phyloP scores from a whole-genome alignment of 2,329 filamentous ascomycete species.

The Fusarium equiseti region DNA sequence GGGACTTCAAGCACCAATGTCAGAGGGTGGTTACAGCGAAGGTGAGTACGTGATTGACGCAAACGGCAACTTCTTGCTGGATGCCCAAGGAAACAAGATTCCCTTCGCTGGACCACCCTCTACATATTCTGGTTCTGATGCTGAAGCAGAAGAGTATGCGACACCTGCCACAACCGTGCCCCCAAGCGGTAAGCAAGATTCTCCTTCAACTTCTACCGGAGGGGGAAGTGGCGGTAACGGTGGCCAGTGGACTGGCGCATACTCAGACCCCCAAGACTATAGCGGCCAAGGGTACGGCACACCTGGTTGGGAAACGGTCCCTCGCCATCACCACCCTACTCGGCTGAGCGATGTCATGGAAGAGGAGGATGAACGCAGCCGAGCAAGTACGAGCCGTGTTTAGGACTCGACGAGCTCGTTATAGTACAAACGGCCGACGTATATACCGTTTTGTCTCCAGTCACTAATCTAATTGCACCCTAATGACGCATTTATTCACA shows the following conservation, averaged over 20 bases:
- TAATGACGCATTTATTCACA: slow-evolving; percentile 14
- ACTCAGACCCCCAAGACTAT: slow-evolving; percentile 69
- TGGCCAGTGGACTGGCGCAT: slow-evolving; percentile 58
- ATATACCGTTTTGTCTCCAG: slow-evolving; percentile 29
- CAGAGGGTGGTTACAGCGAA: slow-evolving; percentile 74
- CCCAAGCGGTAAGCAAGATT: slow-evolving; percentile 52
- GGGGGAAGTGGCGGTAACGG: slow-evolving; percentile 56
- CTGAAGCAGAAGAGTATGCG: slow-evolving; percentile 69
- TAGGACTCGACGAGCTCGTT: slow-evolving; percentile 44
- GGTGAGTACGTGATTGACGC: slow-evolving; percentile 78
- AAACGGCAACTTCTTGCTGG: slow-evolving; percentile 70
- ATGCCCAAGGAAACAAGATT: slow-evolving; percentile 71
- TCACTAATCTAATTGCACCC: slow-evolving; percentile 30
- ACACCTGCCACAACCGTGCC: slow-evolving; percentile 61
- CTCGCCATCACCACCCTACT: slow-evolving; percentile 87
- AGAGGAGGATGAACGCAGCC: slow-evolving; percentile 84
- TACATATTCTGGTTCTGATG: slow-evolving; percentile 63
- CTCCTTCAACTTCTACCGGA: slow-evolving; percentile 48
- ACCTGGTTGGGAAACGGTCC: slow-evolving; percentile 80
- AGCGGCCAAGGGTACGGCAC: slow-evolving; percentile 74
- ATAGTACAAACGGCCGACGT: slow-evolving; percentile 26
- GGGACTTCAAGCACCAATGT: slow-evolving; percentile 51
- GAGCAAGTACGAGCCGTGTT: slow-evolving; percentile 74
- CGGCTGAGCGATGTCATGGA: slow-evolving; percentile 89
- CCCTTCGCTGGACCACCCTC: slow-evolving; percentile 62